A percentile compares a stretch with the other conserved stretches of the same genome.
phyloP scores from a whole-genome alignment of 192 early-diverging fungal species.

The Geranomyces variabilis region DNA sequence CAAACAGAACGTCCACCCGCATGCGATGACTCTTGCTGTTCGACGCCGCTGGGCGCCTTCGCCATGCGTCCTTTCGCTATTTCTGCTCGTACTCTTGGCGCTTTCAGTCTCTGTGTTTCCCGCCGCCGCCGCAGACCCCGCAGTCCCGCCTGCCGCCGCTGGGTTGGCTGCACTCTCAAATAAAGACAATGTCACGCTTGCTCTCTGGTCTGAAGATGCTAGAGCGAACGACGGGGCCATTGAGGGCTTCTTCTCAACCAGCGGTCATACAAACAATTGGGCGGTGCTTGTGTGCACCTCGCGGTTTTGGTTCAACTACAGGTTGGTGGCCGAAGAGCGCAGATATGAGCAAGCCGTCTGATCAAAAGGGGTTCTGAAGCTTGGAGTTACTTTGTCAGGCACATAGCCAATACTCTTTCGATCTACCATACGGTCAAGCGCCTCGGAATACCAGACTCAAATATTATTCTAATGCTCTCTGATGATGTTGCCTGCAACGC shows the following conservation, averaged over 20 bases:
- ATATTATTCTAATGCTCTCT: conserved; percentile 99
- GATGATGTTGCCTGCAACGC: conserved; percentile 99
- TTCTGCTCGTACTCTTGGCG: no score
- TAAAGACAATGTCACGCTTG: conserved; percentile 3
- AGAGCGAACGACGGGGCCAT: conserved; percentile 18
- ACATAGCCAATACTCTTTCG: conserved; percentile 97
- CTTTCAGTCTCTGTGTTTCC: no score
- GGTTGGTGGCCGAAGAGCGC: conserved; percentile 30
- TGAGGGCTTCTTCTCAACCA: conserved; percentile 53
- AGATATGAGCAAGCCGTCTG: not conserved
- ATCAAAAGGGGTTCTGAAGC: not conserved
- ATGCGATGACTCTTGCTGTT: no score
- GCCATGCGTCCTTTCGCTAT: no score
- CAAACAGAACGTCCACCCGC: no score
- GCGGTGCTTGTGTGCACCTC: conserved; percentile 98
- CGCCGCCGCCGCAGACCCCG: no score
- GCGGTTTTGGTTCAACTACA: conserved; percentile 99
- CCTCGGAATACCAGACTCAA: conserved; percentile 96
- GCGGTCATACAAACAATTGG: conserved; percentile 94
- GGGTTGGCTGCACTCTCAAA: not conserved
- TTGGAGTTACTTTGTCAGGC: conserved; percentile 39
- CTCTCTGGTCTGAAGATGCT: conserved; percentile 3
- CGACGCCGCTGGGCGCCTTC: no score
- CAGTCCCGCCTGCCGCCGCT: no score
- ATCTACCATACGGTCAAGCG: conserved; percentile 99